Evolutionary conservation across 345 rosid genomes (phyloP), one percentile per base, ranked within the genome.

Genomic region (Reutealis trisperma): DNA sequence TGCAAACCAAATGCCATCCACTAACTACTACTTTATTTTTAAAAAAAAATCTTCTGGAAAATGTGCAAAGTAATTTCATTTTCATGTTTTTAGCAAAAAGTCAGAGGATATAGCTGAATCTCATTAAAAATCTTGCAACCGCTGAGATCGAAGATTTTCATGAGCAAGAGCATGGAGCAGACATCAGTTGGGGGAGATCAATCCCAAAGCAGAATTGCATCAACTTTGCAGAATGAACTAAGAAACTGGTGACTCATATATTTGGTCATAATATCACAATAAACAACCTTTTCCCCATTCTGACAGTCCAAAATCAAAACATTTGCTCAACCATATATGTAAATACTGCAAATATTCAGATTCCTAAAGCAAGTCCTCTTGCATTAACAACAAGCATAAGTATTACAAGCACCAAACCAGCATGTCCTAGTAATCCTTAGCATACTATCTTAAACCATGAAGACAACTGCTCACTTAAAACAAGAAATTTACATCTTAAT

Each of bases 211-310:
- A 49, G 32, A 47, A 14, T 14, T 24, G 19, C 55, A 45, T 68
- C 57, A 45, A 68, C 57, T 68, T 22, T 68, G 71, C 18, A 68
- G 37, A 22, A 51, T 52, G 60, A 69, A 27, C 60, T 70, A 25
- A 51, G 44, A 70, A 25, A 51, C 60, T 15, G 41, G 60, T 15
- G 60, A 32, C 41, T 70, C 14, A 10, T n/a, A 49, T 67, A 51
- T 49, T 51, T 27, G n/a, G 72, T 69, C 24, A 49, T 6, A 49
- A 27, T 49, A 55, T 49, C 59, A 49, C 25, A 69, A 52, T 8
- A n/a, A 10, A 49, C 41, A 49, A 30, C 12, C 6, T 22, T 45
- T 67, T 67, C 34, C 52, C 59, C 25, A 24, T 22, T 49, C 13
- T 69, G 22, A 69, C 34, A 22, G 32, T 51, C 27, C 37, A 51